Conservation (phyloP, 768 basidiomycete species). For the Xerocomus potaroensis region DNA sequence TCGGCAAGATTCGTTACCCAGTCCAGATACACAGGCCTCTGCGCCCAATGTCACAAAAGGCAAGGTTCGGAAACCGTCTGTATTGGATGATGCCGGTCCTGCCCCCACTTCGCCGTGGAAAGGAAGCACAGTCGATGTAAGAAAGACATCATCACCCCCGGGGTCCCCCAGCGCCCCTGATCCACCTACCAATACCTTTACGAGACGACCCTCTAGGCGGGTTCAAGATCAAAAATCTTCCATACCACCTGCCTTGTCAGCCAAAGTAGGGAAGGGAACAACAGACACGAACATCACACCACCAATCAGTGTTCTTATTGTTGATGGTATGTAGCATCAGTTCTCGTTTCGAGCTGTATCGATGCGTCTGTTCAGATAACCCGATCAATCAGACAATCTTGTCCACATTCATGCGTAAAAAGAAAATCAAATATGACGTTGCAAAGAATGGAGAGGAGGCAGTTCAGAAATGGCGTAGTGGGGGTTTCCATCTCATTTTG, state of each 20-base stretch:
- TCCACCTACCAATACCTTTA: slow-evolving; percentile 18
- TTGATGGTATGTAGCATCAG: slow-evolving; percentile 68
- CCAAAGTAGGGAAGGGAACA: slow-evolving; percentile 49
- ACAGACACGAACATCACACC: slow-evolving; percentile 78
- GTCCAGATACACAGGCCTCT: slow-evolving; percentile 17
- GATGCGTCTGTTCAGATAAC: slow-evolving; percentile 63
- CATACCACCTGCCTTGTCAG: slow-evolving; percentile 25
- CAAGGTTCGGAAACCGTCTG: slow-evolving; percentile 7
- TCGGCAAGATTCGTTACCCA: slow-evolving; percentile 25
- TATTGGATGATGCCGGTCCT: slow-evolving; percentile 18
- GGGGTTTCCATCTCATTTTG: slow-evolving; percentile 92
- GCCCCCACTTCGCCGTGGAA: slow-evolving; percentile 21
- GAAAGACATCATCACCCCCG: slow-evolving; percentile 34
- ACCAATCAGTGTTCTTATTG: slow-evolving; percentile 96
- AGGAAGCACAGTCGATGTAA: slow-evolving; percentile 24
- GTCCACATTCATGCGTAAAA: slow-evolving; percentile 95
- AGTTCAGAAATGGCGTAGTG: slow-evolving; percentile 90
- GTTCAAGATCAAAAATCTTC: slow-evolving; percentile 27
- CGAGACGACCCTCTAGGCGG: slow-evolving; percentile 32
- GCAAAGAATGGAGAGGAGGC: slow-evolving; percentile 96
- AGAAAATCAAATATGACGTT: slow-evolving; percentile 91
- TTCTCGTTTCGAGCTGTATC: slow-evolving; percentile 7
- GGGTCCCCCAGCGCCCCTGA: slow-evolving; percentile 28
- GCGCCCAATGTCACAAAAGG: slow-evolving; percentile 11
- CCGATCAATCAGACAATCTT: slow-evolving; percentile 97